These are phyloP conservation scores for Westerdykella ornata DNA, from an alignment of 2,329 filamentous ascomycete genomes.

Conservation along the genomic window DNA sequence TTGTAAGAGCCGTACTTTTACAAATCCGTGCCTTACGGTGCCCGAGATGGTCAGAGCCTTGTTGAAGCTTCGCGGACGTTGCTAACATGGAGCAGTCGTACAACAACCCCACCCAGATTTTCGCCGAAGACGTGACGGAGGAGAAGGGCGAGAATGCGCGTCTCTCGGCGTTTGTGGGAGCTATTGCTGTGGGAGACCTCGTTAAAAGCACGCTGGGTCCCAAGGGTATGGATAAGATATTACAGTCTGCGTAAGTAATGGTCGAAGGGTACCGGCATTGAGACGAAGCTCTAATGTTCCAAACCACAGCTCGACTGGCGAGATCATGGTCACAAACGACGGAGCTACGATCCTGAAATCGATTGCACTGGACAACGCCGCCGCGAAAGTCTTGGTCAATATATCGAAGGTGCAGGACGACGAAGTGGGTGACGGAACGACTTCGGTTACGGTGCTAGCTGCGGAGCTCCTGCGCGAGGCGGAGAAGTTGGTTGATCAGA, in stretches of 20 bases:
- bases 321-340: conserved; percentile 98
- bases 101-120: conserved; percentile 88
- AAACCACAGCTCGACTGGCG: conserved; percentile 71
- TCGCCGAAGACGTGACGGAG: conserved; percentile 91
- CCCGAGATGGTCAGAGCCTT: too few species aligned
- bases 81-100: conserved; percentile 25
- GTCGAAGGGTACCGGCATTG: conserved; percentile 3
- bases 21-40: too few species aligned
- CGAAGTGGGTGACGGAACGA: conserved; percentile 96
- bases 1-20: too few species aligned
- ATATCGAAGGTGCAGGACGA: conserved; percentile 99
- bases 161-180: conserved; percentile 95
- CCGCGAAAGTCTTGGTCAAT: conserved; percentile 96
- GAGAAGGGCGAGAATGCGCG: conserved; percentile 99
- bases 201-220: conserved; percentile 96
- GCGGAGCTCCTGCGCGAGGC: conserved; percentile 93
- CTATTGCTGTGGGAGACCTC: conserved; percentile 93
- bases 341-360: conserved; percentile 97
- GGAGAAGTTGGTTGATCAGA: conserved; percentile 94
- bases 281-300: not conserved
- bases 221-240: conserved; percentile 98
- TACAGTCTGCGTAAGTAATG: conserved; percentile 76
- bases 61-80: too few species aligned
- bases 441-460: conserved; percentile 91
- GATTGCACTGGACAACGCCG: conserved; percentile 96